Conservation (phyloP, 1,284 basidiomycete genomes). For the Apiotrichum montevideense region DNA sequence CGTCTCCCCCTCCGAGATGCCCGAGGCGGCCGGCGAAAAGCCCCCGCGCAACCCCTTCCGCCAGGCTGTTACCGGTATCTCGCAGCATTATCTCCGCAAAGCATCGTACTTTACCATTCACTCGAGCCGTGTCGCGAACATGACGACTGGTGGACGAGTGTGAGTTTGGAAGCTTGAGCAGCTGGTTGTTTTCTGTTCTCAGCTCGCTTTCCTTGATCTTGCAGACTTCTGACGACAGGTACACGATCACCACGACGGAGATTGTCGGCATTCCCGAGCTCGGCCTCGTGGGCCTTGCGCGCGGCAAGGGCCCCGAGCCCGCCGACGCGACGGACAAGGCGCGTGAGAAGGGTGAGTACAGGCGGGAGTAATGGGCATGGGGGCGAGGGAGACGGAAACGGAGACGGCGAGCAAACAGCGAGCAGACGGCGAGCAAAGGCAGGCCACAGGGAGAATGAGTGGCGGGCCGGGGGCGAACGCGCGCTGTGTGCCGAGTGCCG, state of each 20-base stretch:
- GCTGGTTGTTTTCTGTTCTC: background rate
- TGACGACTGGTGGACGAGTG: slow-evolving; percentile 48
- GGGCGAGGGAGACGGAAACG: too few species aligned
- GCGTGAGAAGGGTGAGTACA: slow-evolving; percentile 55
- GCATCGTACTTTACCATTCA: too few species aligned
- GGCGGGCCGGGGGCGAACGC: too few species aligned
- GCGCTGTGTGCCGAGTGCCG: too few species aligned
- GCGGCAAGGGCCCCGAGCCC: slow-evolving; percentile 64
- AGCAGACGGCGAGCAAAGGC: too few species aligned
- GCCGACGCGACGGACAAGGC: slow-evolving; percentile 60
- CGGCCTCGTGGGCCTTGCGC: slow-evolving; percentile 83
- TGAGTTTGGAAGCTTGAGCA: slow-evolving; percentile 22
- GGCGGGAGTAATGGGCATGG: too few species aligned
- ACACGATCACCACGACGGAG: slow-evolving; percentile 49
- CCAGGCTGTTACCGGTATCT: slow-evolving; percentile 10
- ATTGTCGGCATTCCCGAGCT: slow-evolving; percentile 78
- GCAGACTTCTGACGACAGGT: background rate
- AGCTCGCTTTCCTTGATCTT: too few species aligned
- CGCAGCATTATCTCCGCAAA: too few species aligned
- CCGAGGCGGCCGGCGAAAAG: background rate
- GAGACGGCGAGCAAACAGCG: too few species aligned
- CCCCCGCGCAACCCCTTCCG: too few species aligned
- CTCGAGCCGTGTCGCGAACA: slow-evolving; percentile 39
- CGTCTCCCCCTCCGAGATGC: background rate
- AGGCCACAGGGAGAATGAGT: too few species aligned